These are phyloP conservation scores for Phytophthora sp. DNA, from an alignment of 352 stramenopile species.

Conservation along the genomic window DNA sequence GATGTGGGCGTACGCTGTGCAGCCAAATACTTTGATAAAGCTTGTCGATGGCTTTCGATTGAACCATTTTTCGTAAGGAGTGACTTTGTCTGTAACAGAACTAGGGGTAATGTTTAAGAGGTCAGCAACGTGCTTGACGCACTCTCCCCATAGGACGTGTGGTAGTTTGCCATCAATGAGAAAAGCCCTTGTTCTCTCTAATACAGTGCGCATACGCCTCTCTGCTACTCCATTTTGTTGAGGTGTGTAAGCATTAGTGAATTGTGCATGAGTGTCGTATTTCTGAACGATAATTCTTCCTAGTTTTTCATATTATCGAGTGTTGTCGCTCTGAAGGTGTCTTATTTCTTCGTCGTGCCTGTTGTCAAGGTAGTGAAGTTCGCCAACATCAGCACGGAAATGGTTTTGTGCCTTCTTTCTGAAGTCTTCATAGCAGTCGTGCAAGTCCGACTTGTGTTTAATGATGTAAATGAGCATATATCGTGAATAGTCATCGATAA, in stretches of 20 bases:
- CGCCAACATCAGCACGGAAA: too few species aligned
- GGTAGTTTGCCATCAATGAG: constrained; percentile 23
- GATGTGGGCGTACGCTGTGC: constrained; percentile 14
- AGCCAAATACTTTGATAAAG: constrained; percentile 18
- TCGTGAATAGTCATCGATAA: too few species aligned
- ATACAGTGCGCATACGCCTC: constrained; percentile 24
- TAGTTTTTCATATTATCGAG: constrained; percentile 25
- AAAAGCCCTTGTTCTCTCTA: constrained; percentile 19
- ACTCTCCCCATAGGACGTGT: constrained; percentile 9
- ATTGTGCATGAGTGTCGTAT: constrained; percentile 22
- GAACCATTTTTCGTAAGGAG: constrained; percentile 18
- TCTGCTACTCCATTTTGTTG: constrained; percentile 33
- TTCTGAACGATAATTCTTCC: constrained; percentile 22
- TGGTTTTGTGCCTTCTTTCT: too few species aligned
- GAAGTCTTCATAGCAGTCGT: too few species aligned
- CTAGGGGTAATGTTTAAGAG: constrained; percentile 19
- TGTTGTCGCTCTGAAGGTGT: constrained; percentile 27
- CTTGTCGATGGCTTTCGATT: constrained; percentile 1
- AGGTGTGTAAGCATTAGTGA: constrained; percentile 28
- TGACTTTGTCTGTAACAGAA: constrained; percentile 12
- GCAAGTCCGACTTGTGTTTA: too few species aligned
- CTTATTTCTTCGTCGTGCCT: constrained; percentile 11
- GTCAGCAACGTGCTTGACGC: constrained; percentile 8
- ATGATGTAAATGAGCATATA: too few species aligned
- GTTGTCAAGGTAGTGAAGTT: constrained; percentile 11